Evolutionary conservation across 192 early-diverging fungal genomes (phyloP), one percentile per base, ranked within the genome.

Genomic region (Podila horticola): DNA sequence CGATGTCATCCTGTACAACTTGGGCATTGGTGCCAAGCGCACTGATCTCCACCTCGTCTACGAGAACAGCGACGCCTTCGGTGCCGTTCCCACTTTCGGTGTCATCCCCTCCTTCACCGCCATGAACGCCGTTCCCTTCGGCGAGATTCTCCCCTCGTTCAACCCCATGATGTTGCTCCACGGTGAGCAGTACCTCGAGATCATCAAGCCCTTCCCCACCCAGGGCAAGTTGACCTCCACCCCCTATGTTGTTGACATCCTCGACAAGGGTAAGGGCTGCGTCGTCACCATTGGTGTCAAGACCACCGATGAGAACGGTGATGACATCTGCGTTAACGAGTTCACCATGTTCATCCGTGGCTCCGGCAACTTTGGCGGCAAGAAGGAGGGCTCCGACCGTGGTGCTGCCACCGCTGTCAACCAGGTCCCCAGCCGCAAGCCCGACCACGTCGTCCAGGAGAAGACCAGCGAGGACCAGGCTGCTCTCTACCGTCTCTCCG

Each of bases 91-190:
- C 38, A 97, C 95, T 29, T 98, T 93, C 82, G 96, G 93, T 28
- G 97, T 99, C 45, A 89, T 98, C 58, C 92, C 96, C 3, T 89
- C 90, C 7, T 94, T 97, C 84, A 86, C 83, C 69, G 84, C 88
- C 64, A 90, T 92, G 86, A 86, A 85, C 71, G 49, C 84, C n/a
- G 86, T 92, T 71, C 89, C 92, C 24, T 92, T 94, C 70, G 90
- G 88, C 36, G 92, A 95, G 17, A 82, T 92, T 61, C 62, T 96
- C 24, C 92, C 91, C 17, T 84, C 92, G 66, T 96, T 95, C 84
- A 95, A 95, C 85, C 92, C 91, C 51, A 97, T 97, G 95, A 96
- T 97, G 95, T 90, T 99, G 65, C 89, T 99, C 60, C 98, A 99
- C 86, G 97, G 97, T 75, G 97, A 99, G 88, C 98, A 99, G 88